These are phyloP conservation scores for Ophiostoma ips DNA, from an alignment of 2,329 filamentous ascomycete genomes.

Conservation along the genomic window DNA sequence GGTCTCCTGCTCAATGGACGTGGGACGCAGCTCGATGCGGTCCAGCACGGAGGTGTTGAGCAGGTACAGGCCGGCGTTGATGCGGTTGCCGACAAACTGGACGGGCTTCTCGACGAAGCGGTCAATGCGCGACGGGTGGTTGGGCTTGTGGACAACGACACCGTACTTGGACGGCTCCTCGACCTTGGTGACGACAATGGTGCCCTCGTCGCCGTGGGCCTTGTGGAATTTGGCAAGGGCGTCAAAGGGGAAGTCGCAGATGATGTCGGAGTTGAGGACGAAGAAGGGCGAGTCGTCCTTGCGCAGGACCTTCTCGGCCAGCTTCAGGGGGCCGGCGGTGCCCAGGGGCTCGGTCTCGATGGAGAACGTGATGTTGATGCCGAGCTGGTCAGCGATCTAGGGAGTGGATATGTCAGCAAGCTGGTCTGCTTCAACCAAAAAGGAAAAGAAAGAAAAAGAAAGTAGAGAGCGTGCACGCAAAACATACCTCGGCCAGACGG, in stretches of 20 bases:
- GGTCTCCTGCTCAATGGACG: conserved; percentile 96
- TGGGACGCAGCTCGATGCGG: conserved; percentile 90
- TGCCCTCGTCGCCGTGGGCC: conserved; percentile 84
- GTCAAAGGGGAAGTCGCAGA: conserved; percentile 94
- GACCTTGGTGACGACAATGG: conserved; percentile 96
- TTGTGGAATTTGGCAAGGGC: conserved; percentile 87
- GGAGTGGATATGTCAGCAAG: background rate
- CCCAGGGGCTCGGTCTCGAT: conserved; percentile 92
- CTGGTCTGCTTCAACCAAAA: background rate
- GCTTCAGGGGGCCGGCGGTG: conserved; percentile 87
- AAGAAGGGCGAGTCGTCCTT: conserved; percentile 96
- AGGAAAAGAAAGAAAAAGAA: background rate
- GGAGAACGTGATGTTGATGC: conserved; percentile 92
- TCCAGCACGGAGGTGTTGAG: conserved; percentile 82
- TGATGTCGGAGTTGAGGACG: conserved; percentile 95
- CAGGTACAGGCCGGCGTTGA: conserved; percentile 98
- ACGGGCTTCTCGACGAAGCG: conserved; percentile 99
- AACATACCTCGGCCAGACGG: conserved; percentile 68
- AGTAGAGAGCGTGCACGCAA: no score
- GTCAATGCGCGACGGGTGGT: conserved; percentile 82
- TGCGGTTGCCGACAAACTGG: conserved; percentile 95
- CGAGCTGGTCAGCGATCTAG: conserved; percentile 80
- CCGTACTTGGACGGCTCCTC: conserved; percentile 98
- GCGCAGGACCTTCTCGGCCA: conserved; percentile 79
- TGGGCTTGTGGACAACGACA: conserved; percentile 94